Percentiles rank a stretch among this genome's conserved stretches.
These are phyloP conservation scores for Mikania micrantha DNA, from an alignment of 129 eudicot genomes.

Conservation along the genomic window DNA sequence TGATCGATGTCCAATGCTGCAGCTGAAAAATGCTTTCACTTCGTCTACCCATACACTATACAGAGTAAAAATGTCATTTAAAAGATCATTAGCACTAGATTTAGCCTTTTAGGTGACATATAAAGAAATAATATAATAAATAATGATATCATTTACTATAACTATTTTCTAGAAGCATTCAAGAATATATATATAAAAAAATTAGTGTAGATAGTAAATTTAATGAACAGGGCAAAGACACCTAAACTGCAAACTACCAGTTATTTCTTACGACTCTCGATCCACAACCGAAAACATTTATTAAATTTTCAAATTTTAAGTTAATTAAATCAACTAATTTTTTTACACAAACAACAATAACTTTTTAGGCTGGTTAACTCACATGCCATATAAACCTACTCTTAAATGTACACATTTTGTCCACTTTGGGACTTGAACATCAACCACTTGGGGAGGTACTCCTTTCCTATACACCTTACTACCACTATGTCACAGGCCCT, in stretches of 20 bases:
- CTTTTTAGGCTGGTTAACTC: no score
- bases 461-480: no score
- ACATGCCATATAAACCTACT: no score
- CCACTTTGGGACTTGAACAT: no score
- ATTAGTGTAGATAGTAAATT: neutral
- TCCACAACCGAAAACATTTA: neutral
- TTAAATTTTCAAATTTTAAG: neutral
- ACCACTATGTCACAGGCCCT: no score
- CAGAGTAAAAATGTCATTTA: constrained; percentile 3
- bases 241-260: neutral
- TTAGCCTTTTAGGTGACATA: neutral
- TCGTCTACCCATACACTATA: constrained; percentile 75
- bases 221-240: neutral
- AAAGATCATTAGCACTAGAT: neutral
- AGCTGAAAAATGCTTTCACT: constrained; percentile 48
- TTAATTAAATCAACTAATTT: neutral
- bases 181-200: neutral
- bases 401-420: no score
- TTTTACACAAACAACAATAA: neutral
- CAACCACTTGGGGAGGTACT: no score
- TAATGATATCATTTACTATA: neutral
- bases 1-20: constrained; percentile 35
- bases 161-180: neutral
- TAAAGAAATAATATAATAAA: neutral
- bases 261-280: neutral